Percentiles rank a stretch among this genome's conserved stretches.
phyloP scores from a whole-genome alignment of 108 stramenopile species.

The Licmophora abbreviata region DNA sequence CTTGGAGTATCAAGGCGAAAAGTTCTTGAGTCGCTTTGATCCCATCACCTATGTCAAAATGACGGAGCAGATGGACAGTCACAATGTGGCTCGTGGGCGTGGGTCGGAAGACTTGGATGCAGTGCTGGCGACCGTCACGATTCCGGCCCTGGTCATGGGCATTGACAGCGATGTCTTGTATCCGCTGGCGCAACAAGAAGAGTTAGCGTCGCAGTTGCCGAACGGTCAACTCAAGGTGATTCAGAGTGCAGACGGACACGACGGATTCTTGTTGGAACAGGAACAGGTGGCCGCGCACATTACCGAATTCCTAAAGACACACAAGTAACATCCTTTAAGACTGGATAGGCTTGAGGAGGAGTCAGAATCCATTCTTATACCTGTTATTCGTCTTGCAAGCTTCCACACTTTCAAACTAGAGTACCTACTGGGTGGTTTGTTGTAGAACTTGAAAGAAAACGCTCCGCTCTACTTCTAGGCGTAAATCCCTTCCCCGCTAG shows the following conservation, averaged over 20 bases:
- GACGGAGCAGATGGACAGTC: conserved; percentile 92
- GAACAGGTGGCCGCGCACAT: conserved; percentile 81
- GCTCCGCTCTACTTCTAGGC: no score
- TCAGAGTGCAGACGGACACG: conserved; percentile 82
- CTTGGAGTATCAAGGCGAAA: conserved; percentile 86
- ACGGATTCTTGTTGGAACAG: conserved; percentile 92
- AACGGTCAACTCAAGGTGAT: conserved; percentile 65
- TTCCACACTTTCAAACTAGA: no score
- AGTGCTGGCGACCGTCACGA: conserved; percentile 53
- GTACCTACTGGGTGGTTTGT: no score
- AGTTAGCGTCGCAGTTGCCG: conserved; percentile 61
- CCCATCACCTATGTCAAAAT: conserved; percentile 88
- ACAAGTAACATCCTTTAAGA: neutral
- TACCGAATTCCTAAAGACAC: conserved; percentile 48
- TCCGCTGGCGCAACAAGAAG: conserved; percentile 80
- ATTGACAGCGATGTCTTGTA: conserved; percentile 89
- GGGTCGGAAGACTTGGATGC: conserved; percentile 40
- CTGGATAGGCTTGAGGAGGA: no score
- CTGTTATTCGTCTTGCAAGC: no score
- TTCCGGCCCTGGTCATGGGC: conserved; percentile 79
- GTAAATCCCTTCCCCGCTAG: no score
- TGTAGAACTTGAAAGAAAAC: no score
- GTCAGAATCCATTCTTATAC: no score
- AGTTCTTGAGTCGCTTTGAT: conserved; percentile 87
- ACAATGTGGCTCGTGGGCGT: conserved; percentile 74